Conservation (phyloP, 1,139 yeast species). For the Nadsonia starkeyi-henricii region DNA sequence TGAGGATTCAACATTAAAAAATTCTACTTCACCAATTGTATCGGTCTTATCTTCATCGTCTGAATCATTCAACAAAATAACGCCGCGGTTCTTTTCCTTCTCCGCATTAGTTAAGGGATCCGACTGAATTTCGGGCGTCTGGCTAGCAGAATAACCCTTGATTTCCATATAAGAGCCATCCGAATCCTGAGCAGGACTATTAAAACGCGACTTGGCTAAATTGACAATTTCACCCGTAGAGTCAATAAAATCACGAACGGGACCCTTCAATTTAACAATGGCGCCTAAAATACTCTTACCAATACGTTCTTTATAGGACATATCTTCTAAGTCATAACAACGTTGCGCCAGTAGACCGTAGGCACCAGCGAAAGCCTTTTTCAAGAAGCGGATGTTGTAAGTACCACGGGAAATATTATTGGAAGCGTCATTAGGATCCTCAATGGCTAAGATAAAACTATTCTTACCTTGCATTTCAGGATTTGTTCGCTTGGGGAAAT, state of each 20-base stretch:
- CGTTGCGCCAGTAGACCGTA: conserved; percentile 49
- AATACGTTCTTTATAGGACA: conserved; percentile 51
- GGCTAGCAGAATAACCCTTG: neutral
- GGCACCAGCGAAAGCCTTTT: conserved; percentile 86
- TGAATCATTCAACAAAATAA: neutral
- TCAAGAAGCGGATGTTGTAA: conserved; percentile 65
- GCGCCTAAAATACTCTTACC: conserved; percentile 73
- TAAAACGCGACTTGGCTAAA: neutral
- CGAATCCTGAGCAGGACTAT: neutral
- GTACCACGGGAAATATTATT: conserved; percentile 85
- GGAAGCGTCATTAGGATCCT: conserved; percentile 73
- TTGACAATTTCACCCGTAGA: neutral
- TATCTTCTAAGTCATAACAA: conserved; percentile 29
- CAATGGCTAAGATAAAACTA: conserved; percentile 61
- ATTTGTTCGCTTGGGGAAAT: conserved; percentile 43
- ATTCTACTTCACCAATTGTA: neutral
- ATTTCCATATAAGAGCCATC: neutral
- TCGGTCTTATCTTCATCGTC: neutral
- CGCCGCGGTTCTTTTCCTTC: conserved; percentile 5
- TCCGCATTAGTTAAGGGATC: conserved; percentile 2
- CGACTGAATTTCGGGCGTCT: neutral
- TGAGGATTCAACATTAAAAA: neutral
- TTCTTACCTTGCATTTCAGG: conserved; percentile 43
- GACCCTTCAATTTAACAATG: conserved; percentile 63
- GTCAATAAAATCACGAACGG: conserved; percentile 38